phyloP scores from a whole-genome alignment of 208 protist genomes.

The Novymonas esmeraldas region DNA sequence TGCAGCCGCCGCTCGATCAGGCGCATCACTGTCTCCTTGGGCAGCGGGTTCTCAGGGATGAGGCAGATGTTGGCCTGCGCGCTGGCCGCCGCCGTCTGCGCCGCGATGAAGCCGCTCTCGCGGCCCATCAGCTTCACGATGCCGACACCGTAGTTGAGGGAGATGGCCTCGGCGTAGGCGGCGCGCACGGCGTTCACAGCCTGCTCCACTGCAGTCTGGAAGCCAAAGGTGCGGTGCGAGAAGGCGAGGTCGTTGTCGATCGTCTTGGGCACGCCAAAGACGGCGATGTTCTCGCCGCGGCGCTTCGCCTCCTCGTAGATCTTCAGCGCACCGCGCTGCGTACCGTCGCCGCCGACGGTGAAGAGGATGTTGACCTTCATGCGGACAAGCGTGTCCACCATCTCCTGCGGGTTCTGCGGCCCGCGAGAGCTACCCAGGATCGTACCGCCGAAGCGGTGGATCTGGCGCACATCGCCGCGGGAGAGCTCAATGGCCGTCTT shows the following conservation, averaged over 20 bases:
- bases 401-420: slow-evolving; percentile 85
- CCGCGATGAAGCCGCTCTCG: slow-evolving; percentile 94
- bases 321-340: slow-evolving; percentile 87
- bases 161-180: slow-evolving; percentile 92
- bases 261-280: slow-evolving; percentile 96
- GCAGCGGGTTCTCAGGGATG: slow-evolving; percentile 90
- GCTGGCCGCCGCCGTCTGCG: slow-evolving; percentile 90
- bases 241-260: slow-evolving; percentile 97
- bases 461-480: slow-evolving; percentile 74
- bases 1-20: slow-evolving; percentile 83
- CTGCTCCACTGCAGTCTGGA: slow-evolving; percentile 94
- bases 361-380: slow-evolving; percentile 93
- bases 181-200: slow-evolving; percentile 85
- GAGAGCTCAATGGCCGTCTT: slow-evolving; percentile 89
- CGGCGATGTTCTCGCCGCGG: slow-evolving; percentile 83
- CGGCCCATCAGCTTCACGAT: slow-evolving; percentile 97
- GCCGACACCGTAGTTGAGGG: slow-evolving; percentile 90
- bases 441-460: slow-evolving; percentile 93
- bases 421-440: slow-evolving; percentile 94
- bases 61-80: slow-evolving; percentile 93
- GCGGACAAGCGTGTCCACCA: slow-evolving; percentile 89
- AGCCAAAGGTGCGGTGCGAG: slow-evolving; percentile 95
- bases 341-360: slow-evolving; percentile 95
- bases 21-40: slow-evolving; percentile 82
- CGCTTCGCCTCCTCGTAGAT: slow-evolving; percentile 85